phyloP scores from a whole-genome alignment of 2,329 filamentous ascomycete species.

The Orbilia javanica region DNA sequence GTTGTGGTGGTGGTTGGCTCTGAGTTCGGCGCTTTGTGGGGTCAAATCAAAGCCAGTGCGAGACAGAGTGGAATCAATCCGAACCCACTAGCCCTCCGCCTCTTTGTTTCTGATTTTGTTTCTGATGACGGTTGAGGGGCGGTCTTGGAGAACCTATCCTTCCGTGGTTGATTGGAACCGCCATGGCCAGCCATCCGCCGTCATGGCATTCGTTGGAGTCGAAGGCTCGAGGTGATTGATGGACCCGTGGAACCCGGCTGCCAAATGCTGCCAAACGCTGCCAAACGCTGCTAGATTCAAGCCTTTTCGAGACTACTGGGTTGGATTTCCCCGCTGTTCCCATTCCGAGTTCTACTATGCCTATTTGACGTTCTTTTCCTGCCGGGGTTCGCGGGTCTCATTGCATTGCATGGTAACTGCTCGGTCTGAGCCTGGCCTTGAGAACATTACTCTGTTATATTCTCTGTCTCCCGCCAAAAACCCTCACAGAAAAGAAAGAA shows the following conservation, averaged over 20 bases:
- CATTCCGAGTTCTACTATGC: background rate
- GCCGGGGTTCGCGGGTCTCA: constrained; percentile 1
- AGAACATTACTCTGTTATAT: constrained; percentile 16
- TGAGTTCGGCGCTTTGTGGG: constrained; percentile 36
- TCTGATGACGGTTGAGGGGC: constrained; percentile 14
- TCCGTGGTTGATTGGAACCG: constrained; percentile 18
- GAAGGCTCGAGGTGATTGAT: background rate
- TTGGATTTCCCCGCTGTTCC: background rate
- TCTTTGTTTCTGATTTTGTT: constrained; percentile 11
- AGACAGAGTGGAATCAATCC: constrained; percentile 15
- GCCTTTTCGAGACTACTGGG: constrained; percentile 7
- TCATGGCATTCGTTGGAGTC: background rate
- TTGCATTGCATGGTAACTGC: background rate
- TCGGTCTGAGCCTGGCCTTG: background rate
- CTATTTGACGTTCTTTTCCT: constrained; percentile 11
- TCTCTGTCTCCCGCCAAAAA: constrained; percentile 1
- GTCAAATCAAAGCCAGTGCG: constrained; percentile 30
- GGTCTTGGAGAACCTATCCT: background rate
- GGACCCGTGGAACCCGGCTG: constrained; percentile 2
- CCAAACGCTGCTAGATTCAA: background rate
- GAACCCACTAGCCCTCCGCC: constrained; percentile 25
- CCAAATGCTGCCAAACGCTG: too few species aligned
- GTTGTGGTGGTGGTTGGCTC: constrained; percentile 44
- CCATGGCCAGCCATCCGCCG: background rate
- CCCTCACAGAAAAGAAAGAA: background rate